Percentiles rank a stretch among this genome's conserved stretches.
Conservation (phyloP, 2,329 filamentous ascomycete species). For the Hypoxylon sp. region DNA sequence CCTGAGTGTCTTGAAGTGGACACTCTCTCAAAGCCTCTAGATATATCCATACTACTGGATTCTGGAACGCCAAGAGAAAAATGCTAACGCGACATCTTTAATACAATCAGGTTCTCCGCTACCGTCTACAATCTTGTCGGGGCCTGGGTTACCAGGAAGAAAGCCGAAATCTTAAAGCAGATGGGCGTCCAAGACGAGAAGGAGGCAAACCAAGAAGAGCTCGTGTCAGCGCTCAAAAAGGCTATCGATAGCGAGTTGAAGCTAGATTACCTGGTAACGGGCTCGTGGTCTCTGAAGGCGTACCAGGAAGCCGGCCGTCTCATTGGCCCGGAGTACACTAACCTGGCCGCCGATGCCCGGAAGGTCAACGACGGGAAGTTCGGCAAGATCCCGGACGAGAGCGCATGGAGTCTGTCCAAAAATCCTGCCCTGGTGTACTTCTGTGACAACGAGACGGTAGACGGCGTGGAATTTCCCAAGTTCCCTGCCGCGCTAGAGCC, state of each 20-base stretch:
- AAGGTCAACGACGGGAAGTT: constrained; percentile 82
- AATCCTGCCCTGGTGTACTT: constrained; percentile 83
- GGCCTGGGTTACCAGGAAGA: constrained; percentile 81
- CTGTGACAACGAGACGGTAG: constrained; percentile 94
- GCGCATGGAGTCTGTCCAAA: constrained; percentile 78
- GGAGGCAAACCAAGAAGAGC: constrained; percentile 63
- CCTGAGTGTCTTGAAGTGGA: too few species aligned
- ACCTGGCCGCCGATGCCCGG: constrained; percentile 78
- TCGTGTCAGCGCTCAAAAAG: constrained; percentile 70
- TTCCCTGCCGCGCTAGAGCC: constrained; percentile 74
- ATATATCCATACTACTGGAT: too few species aligned
- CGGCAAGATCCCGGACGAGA: constrained; percentile 82
- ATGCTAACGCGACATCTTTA: too few species aligned
- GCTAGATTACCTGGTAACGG: constrained; percentile 91
- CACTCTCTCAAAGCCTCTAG: too few species aligned
- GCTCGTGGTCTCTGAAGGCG: constrained; percentile 91
- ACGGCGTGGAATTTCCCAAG: constrained; percentile 87
- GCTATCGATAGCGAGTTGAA: constrained; percentile 77
- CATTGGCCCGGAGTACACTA: constrained; percentile 81
- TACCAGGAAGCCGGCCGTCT: constrained; percentile 84
- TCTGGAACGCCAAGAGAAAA: too few species aligned
- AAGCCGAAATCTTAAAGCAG: constrained; percentile 68
- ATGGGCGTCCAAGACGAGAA: constrained; percentile 60
- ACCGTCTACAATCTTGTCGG: constrained; percentile 86
- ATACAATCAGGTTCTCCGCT: too few species aligned